Percentiles rank a stretch among this genome's conserved stretches.
phyloP scores from a whole-genome alignment of 2,329 filamentous ascomycete species.

The Apiospora arundinis region DNA sequence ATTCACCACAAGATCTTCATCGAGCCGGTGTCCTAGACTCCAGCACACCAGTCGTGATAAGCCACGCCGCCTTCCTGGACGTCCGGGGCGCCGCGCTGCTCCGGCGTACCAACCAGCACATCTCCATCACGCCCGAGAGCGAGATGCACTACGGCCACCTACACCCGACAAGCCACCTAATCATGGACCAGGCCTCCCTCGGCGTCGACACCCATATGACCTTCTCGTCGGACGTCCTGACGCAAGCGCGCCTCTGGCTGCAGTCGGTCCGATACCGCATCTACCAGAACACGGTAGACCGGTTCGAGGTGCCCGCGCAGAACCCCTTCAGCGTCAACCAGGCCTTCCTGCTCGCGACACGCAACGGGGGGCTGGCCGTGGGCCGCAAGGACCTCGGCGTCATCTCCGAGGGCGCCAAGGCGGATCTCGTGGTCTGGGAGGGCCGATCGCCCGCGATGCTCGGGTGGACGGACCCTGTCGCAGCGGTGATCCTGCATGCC shows the following conservation, averaged over 20 bases:
- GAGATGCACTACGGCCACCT: constrained; percentile 65
- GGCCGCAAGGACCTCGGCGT: constrained; percentile 57
- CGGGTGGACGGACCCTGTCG: constrained; percentile 61
- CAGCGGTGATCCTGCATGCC: constrained; percentile 61
- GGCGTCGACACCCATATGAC: constrained; percentile 62
- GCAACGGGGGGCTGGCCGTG: constrained; percentile 57
- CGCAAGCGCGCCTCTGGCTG: constrained; percentile 61
- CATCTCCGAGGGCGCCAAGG: constrained; percentile 55
- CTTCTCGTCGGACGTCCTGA: constrained; percentile 56
- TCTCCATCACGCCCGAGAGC: constrained; percentile 64
- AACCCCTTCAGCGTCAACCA: constrained; percentile 61
- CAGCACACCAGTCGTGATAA: constrained; percentile 56
- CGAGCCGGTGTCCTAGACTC: constrained; percentile 48
- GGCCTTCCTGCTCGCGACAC: constrained; percentile 61
- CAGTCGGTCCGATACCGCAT: constrained; percentile 50
- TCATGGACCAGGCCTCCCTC: constrained; percentile 54
- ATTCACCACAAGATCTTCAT: constrained; percentile 47
- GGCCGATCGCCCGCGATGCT: constrained; percentile 55
- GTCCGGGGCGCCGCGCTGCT: constrained; percentile 48
- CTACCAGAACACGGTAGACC: constrained; percentile 46
- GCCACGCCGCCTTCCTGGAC: constrained; percentile 56
- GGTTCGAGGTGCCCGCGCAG: constrained; percentile 44
- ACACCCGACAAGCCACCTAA: constrained; percentile 44
- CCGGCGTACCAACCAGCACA: constrained; percentile 55
- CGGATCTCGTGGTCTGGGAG: constrained; percentile 60